phyloP scores from a whole-genome alignment of 2,329 filamentous ascomycete species.

The Polytolypa hystricis region DNA sequence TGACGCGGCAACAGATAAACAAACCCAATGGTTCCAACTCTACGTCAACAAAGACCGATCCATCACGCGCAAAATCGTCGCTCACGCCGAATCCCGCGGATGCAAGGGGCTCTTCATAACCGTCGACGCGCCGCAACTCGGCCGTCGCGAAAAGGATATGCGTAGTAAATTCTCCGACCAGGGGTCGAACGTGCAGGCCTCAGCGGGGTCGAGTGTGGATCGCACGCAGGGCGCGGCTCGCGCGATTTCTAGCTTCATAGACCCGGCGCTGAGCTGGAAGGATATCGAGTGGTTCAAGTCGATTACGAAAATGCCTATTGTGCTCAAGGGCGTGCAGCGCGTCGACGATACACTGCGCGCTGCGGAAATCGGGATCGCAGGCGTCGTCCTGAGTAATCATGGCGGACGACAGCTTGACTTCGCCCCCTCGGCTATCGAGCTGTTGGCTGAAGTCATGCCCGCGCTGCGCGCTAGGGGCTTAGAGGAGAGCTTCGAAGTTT shows the following conservation, averaged over 20 bases:
- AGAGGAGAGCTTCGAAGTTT: slow-evolving; percentile 72
- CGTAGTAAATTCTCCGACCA: slow-evolving; percentile 78
- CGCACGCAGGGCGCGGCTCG: slow-evolving; percentile 84
- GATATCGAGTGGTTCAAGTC: slow-evolving; percentile 87
- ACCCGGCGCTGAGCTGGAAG: slow-evolving; percentile 84
- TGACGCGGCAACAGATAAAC: slow-evolving; percentile 66
- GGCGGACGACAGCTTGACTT: slow-evolving; percentile 91
- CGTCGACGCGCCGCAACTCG: slow-evolving; percentile 91
- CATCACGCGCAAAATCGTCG: slow-evolving; percentile 80
- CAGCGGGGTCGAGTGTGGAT: slow-evolving; percentile 52
- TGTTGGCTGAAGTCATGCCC: slow-evolving; percentile 88
- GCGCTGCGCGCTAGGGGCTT: slow-evolving; percentile 63
- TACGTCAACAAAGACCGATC: slow-evolving; percentile 93
- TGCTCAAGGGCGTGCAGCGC: slow-evolving; percentile 92
- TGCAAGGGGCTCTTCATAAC: slow-evolving; percentile 98
- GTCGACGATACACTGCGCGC: slow-evolving; percentile 89
- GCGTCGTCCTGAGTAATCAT: slow-evolving; percentile 91
- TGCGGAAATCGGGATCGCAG: slow-evolving; percentile 70
- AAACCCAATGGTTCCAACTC: slow-evolving; percentile 93
- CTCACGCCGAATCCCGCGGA: slow-evolving; percentile 82
- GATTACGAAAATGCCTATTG: slow-evolving; percentile 88
- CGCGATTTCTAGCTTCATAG: slow-evolving; percentile 94
- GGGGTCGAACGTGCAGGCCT: slow-evolving; percentile 68
- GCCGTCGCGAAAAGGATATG: slow-evolving; percentile 96
- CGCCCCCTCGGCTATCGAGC: slow-evolving; percentile 76